These are phyloP conservation scores for Metschnikowia rubicola DNA, from an alignment of 805 yeast species.

Conservation along the genomic window DNA sequence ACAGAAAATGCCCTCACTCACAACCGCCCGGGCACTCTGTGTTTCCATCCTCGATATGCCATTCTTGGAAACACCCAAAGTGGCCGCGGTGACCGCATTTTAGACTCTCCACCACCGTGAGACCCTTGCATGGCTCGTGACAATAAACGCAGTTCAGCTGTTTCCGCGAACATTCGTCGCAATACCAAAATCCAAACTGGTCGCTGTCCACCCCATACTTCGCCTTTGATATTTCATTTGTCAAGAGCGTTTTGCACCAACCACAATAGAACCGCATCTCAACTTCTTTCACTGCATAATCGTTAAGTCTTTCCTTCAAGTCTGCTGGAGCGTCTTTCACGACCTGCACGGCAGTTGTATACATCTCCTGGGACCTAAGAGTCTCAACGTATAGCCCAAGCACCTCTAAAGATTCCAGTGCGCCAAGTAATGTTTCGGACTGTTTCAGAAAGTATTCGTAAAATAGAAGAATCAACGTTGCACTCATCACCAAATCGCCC, in stretches of 20 bases:
- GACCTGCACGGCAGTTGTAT: constrained; percentile 56
- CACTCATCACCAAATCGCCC: constrained; percentile 63
- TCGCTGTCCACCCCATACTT: constrained; percentile 20
- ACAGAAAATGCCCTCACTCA: constrained; percentile 1
- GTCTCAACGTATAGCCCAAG: constrained; percentile 52
- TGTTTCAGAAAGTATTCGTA: constrained; percentile 24
- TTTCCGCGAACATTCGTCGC: constrained; percentile 61
- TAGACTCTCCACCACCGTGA: constrained; percentile 52
- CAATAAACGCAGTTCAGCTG: constrained; percentile 77
- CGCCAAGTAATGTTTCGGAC: constrained; percentile 14
- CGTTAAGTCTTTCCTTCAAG: constrained; percentile 26
- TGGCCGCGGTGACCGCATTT: constrained; percentile 90
- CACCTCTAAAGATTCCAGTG: constrained; percentile 50
- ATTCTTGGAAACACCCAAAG: constrained; percentile 68
- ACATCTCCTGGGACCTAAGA: constrained; percentile 47
- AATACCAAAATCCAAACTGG: constrained; percentile 77
- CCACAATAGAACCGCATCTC: constrained; percentile 53
- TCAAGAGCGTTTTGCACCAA: constrained; percentile 54
- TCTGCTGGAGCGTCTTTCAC: constrained; percentile 40
- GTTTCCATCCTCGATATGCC: constrained; percentile 68
- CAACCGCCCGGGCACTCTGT: constrained; percentile 81
- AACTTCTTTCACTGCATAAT: constrained; percentile 33
- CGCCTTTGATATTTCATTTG: constrained; percentile 54
- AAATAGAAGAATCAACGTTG: constrained; percentile 56
- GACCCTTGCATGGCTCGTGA: constrained; percentile 70